These are phyloP conservation scores for Xylaria grammica DNA, from an alignment of 495 filamentous ascomycete species.

Conservation along the genomic window DNA sequence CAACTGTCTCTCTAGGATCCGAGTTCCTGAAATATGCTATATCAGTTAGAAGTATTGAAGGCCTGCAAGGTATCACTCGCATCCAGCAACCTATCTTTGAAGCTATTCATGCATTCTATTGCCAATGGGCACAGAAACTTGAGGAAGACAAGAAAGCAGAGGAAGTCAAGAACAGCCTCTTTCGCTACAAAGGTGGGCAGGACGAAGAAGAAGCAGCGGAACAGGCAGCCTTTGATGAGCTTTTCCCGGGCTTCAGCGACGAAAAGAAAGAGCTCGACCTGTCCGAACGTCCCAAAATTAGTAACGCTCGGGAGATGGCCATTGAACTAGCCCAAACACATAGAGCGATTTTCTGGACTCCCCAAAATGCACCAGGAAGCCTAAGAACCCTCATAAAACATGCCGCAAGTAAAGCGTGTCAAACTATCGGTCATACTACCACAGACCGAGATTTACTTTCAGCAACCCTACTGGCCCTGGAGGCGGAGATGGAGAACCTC, in stretches of 20 bases:
- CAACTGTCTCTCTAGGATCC: constrained; percentile 47
- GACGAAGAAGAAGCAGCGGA: constrained; percentile 78
- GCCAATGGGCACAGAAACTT: constrained; percentile 76
- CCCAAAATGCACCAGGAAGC: constrained; percentile 37
- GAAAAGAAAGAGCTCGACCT: constrained; percentile 42
- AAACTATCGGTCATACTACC: constrained; percentile 35
- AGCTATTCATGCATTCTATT: constrained; percentile 72
- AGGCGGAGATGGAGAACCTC: constrained; percentile 61
- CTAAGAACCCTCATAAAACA: constrained; percentile 44
- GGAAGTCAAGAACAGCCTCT: constrained; percentile 73
- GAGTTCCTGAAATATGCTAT: constrained; percentile 52
- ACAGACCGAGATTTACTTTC: constrained; percentile 62
- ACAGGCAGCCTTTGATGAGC: constrained; percentile 72
- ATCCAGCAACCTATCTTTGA: constrained; percentile 50
- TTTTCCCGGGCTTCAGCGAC: constrained; percentile 81
- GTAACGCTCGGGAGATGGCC: constrained; percentile 49
- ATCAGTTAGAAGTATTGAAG: constrained; percentile 48
- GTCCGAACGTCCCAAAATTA: constrained; percentile 21
- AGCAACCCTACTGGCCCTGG: constrained; percentile 67
- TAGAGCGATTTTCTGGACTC: constrained; percentile 53
- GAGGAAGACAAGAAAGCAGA: constrained; percentile 73
- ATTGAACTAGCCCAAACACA: constrained; percentile 52
- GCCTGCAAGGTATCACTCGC: constrained; percentile 35
- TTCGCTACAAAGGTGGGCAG: constrained; percentile 76
- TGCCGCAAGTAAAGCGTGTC: constrained; percentile 41